Percentiles rank a stretch among this genome's conserved stretches.
Evolutionary conservation across 768 basidiomycete species (phyloP).

Genomic region (Xerocomellus amylosporus): DNA sequence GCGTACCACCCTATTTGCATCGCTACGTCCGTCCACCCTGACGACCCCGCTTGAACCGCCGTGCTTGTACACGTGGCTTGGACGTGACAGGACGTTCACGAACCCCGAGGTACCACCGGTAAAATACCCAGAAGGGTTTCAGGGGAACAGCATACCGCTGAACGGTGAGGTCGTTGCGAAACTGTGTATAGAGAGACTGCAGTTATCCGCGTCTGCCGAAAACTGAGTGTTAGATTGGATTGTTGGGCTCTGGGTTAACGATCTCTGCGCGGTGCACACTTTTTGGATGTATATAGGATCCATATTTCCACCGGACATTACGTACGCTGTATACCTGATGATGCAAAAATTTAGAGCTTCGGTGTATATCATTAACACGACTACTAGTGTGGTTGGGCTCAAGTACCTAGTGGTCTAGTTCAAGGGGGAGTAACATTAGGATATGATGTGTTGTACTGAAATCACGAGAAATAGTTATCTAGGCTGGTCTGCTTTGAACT

Average conservation of each 20-base stretch:
- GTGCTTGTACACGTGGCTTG: not conserved
- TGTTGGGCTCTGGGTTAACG: not conserved
- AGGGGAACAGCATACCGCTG: conserved; percentile 82
- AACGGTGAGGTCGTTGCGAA: conserved; percentile 67
- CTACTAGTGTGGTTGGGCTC: too few relatives aligned
- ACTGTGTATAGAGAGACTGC: conserved; percentile 50
- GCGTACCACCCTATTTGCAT: conserved; percentile 15
- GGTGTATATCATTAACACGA: too few relatives aligned
- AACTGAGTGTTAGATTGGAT: not conserved
- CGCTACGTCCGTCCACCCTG: not conserved
- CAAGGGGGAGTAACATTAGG: too few relatives aligned
- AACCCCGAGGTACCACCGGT: conserved; percentile 66
- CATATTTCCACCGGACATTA: not conserved
- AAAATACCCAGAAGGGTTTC: conserved; percentile 84
- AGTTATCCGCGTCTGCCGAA: not conserved
- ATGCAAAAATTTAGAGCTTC: too few relatives aligned
- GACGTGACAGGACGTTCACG: conserved; percentile 60
- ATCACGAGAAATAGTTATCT: too few relatives aligned
- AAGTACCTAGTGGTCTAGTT: too few relatives aligned
- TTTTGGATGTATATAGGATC: too few relatives aligned
- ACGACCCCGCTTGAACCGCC: too few relatives aligned
- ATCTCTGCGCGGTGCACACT: not conserved
- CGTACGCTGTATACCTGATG: not conserved
- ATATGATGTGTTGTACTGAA: too few relatives aligned
- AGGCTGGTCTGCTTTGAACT: too few relatives aligned